A percentile compares a stretch with the other conserved stretches of the same genome.
These are phyloP conservation scores for Fraxinus albicans DNA, from an alignment of 305 asterid genomes.

Conservation along the genomic window DNA sequence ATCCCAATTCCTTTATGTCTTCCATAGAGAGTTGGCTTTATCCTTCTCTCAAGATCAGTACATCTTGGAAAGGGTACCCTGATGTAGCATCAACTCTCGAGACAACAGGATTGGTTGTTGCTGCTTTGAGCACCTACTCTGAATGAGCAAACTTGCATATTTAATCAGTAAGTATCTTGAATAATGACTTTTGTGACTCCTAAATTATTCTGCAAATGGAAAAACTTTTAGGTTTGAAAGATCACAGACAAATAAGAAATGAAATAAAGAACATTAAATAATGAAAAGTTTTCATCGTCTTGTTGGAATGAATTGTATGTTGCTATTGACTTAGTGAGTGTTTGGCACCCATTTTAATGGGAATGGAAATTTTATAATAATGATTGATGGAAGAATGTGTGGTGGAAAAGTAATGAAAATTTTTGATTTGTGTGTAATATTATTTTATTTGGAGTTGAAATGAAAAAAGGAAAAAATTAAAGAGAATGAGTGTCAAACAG, in stretches of 20 bases:
- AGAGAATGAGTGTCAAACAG: too few relatives aligned
- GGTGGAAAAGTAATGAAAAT: too few relatives aligned
- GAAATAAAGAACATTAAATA: neutral
- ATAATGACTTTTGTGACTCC: neutral
- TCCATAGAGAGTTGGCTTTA: conserved; percentile 75
- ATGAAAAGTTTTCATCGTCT: neutral
- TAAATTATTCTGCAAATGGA: neutral
- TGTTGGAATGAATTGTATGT: neutral
- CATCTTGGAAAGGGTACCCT: conserved; percentile 92
- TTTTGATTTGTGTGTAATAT: too few relatives aligned
- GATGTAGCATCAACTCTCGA: conserved; percentile 84
- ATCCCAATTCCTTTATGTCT: conserved; percentile 55
- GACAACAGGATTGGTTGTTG: conserved; percentile 83
- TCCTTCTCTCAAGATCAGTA: conserved; percentile 76
- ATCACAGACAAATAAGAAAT: neutral
- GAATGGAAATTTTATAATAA: too few relatives aligned
- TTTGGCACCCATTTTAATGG: too few relatives aligned
- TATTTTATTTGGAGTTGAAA: too few relatives aligned
- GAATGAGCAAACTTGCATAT: conserved; percentile 41
- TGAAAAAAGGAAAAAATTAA: too few relatives aligned
- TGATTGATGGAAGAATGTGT: too few relatives aligned
- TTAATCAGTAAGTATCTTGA: conserved; percentile 17
- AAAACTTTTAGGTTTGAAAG: neutral
- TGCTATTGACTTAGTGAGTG: neutral
- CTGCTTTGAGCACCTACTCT: conserved; percentile 79